Percentiles rank a stretch among this genome's conserved stretches.
Conservation (phyloP, 345 rosid species). For the Eucalyptus marginata region DNA sequence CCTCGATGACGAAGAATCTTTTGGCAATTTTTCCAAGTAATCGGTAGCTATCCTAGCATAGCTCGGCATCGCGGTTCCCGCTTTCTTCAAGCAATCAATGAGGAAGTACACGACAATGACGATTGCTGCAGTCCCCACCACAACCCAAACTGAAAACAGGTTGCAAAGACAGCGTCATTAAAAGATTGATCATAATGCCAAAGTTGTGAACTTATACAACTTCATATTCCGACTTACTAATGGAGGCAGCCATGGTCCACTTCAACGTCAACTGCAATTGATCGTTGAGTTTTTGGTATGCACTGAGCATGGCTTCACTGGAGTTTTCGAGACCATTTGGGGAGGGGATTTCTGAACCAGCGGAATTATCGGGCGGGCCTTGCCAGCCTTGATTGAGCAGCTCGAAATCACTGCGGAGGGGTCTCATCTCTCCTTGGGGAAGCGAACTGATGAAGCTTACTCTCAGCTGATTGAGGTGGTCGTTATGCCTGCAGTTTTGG, state of each 20-base stretch:
- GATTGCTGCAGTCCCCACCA: neutral
- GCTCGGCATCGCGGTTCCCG: conserved; percentile 1
- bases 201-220: neutral
- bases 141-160: neutral
- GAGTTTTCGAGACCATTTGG: fast-evolving
- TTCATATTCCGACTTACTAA: neutral
- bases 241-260: fast-evolving
- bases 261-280: no score
- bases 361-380: fast-evolving
- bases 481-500: neutral
- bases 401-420: fast-evolving
- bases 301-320: no score
- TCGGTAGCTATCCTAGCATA: neutral
- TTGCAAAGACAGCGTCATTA: neutral
- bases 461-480: neutral
- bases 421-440: neutral
- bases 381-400: neutral
- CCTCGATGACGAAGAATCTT: neutral
- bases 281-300: no score
- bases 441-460: neutral
- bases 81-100: conserved; percentile 4
- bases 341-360: neutral
- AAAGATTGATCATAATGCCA: neutral
- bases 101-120: neutral
- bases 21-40: neutral